phyloP scores from a whole-genome alignment of 192 early-diverging fungal genomes.

The Podila clonocystis region DNA sequence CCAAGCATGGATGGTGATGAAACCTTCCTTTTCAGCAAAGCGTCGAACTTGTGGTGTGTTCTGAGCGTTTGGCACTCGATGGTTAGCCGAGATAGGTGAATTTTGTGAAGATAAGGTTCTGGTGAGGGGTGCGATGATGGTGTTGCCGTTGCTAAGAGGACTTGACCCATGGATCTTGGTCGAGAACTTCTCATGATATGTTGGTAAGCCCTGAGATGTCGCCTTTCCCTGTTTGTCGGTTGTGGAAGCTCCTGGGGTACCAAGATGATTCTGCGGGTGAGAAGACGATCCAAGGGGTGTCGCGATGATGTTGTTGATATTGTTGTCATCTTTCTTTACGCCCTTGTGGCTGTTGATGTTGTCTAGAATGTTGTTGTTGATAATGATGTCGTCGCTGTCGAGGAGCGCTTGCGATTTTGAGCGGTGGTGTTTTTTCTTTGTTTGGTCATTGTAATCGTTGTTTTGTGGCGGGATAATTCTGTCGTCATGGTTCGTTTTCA shows the following conservation, averaged over 20 bases:
- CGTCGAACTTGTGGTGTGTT: slow-evolving; percentile 1
- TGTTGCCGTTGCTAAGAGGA: slow-evolving; percentile 27
- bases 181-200: slow-evolving; percentile 22
- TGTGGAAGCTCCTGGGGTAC: neutral
- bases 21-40: slow-evolving; percentile 25
- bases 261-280: neutral
- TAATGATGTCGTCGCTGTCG: neutral
- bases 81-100: neutral
- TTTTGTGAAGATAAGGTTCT: neutral
- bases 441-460: neutral
- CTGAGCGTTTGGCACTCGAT: neutral
- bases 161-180: slow-evolving; percentile 26
- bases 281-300: too few relatives aligned
- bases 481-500: too few relatives aligned
- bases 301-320: too few relatives aligned
- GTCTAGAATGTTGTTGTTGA: neutral
- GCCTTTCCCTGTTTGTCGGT: neutral
- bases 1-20: slow-evolving; percentile 18
- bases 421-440: neutral
- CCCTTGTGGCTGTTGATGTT: neutral
- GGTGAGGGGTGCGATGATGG: slow-evolving; percentile 10
- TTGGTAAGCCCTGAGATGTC: slow-evolving; percentile 15
- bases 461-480: neutral
- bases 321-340: too few relatives aligned
- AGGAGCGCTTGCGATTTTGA: neutral